Evolutionary conservation across 129 eudicot species (phyloP).

Genomic region (Tagetes patula): DNA sequence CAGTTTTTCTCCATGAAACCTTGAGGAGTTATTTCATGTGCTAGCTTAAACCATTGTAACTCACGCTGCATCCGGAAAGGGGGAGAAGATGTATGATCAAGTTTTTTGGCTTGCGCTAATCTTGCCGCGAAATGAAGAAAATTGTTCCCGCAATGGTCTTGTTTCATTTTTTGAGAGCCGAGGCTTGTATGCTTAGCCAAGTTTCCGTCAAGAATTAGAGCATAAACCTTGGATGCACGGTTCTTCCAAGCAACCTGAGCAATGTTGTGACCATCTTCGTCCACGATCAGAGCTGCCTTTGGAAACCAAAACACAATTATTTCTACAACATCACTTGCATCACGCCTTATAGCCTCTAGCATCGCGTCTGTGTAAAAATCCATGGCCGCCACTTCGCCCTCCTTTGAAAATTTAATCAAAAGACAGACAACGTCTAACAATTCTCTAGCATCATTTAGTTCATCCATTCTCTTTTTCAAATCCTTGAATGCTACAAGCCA

Average conservation of each 20-base stretch:
- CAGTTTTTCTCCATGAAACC: background rate
- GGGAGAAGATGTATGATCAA: background rate
- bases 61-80: background rate
- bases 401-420: background rate
- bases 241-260: background rate
- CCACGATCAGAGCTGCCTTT: background rate
- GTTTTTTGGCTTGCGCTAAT: background rate
- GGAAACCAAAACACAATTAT: background rate
- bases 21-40: background rate
- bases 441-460: background rate
- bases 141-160: background rate
- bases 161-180: background rate
- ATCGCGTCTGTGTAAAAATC: background rate
- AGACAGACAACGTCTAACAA: background rate
- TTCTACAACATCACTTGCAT: slow-evolving; percentile 3
- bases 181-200: background rate
- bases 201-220: background rate
- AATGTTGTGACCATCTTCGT: slow-evolving; percentile 17
- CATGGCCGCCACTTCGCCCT: no score
- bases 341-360: slow-evolving; percentile 3
- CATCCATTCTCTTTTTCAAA: background rate
- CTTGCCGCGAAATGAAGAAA: slow-evolving; percentile 9
- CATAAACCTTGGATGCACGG: background rate
- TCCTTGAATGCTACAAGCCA: background rate
- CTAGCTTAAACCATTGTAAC: slow-evolving; percentile 4